Evolutionary conservation across 768 basidiomycete genomes (phyloP).

Genomic region (Lactarius tabidus): DNA sequence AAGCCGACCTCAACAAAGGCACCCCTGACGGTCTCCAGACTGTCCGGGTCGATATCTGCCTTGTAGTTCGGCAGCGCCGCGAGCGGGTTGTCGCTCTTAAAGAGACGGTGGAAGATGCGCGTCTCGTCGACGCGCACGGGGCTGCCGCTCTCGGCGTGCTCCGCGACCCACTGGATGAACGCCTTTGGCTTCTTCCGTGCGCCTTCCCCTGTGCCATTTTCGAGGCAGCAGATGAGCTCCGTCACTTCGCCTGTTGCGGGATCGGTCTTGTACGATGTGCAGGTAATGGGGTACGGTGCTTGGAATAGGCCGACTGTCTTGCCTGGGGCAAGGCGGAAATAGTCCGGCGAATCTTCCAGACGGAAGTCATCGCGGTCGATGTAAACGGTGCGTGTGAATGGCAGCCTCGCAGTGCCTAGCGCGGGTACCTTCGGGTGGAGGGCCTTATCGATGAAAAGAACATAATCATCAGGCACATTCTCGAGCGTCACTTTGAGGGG

Average conservation of each 20-base stretch:
- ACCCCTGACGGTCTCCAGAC: conserved; percentile 71
- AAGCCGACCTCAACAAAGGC: conserved; percentile 90
- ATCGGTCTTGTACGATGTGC: conserved; percentile 83
- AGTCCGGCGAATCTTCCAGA: conserved; percentile 85
- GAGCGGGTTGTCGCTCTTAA: conserved; percentile 89
- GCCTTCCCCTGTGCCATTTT: conserved; percentile 51
- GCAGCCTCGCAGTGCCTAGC: conserved; percentile 75
- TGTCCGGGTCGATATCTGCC: conserved; percentile 78
- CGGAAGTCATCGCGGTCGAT: conserved; percentile 95
- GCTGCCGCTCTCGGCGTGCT: conserved; percentile 70
- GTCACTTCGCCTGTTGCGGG: conserved; percentile 63
- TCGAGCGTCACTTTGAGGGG: conserved; percentile 91
- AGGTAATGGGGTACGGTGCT: conserved; percentile 87
- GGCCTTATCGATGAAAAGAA: conserved; percentile 81
- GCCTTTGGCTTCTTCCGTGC: conserved; percentile 78
- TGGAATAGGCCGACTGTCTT: conserved; percentile 97
- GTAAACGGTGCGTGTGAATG: conserved; percentile 85
- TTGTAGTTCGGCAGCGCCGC: conserved; percentile 67
- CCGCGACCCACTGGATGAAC: conserved; percentile 96
- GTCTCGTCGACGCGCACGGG: conserved; percentile 87
- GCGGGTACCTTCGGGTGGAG: conserved; percentile 91
- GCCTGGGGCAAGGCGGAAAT: conserved; percentile 95
- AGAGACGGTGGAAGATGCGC: conserved; percentile 87
- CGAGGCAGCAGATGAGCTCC: conserved; percentile 76
- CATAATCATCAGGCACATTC: conserved; percentile 84